phyloP scores from a whole-genome alignment of 176 grass and related monocot genomes.

The Aechmea fasciata region DNA sequence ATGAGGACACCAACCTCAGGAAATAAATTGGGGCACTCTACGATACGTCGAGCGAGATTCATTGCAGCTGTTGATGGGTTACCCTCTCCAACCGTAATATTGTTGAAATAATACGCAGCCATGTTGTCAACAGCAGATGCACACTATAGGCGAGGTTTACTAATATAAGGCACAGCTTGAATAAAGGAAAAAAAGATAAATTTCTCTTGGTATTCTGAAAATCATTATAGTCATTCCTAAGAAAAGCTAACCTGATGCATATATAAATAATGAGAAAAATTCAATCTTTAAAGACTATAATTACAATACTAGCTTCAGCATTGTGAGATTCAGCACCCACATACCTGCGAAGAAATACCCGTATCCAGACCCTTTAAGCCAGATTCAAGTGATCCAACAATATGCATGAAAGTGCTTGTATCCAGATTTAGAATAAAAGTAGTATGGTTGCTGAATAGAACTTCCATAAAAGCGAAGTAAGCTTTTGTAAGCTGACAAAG shows the following conservation, averaged over 20 bases:
- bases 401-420: constrained; percentile 89
- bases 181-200: neutral
- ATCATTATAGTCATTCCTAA: neutral
- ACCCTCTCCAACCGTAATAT: constrained; percentile 58
- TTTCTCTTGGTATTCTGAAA: neutral
- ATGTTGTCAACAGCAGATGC: constrained; percentile 91
- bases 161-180: constrained; percentile 1
- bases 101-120: constrained; percentile 93
- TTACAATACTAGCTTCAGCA: constrained; percentile 11
- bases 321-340: constrained; percentile 9
- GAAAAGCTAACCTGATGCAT: neutral
- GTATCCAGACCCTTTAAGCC: constrained; percentile 96
- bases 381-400: constrained; percentile 86
- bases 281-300: neutral
- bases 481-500: constrained; percentile 91
- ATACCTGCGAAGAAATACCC: constrained; percentile 94
- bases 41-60: constrained; percentile 82
- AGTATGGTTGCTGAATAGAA: constrained; percentile 93
- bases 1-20: constrained; percentile 59
- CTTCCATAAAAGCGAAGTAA: constrained; percentile 88
- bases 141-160: constrained; percentile 44
- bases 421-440: constrained; percentile 86
- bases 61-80: constrained; percentile 77
- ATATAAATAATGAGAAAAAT: neutral
- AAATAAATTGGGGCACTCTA: constrained; percentile 80